Evolutionary conservation across 352 stramenopile species (phyloP).

Genomic region (Phytophthora chlamydospora): DNA sequence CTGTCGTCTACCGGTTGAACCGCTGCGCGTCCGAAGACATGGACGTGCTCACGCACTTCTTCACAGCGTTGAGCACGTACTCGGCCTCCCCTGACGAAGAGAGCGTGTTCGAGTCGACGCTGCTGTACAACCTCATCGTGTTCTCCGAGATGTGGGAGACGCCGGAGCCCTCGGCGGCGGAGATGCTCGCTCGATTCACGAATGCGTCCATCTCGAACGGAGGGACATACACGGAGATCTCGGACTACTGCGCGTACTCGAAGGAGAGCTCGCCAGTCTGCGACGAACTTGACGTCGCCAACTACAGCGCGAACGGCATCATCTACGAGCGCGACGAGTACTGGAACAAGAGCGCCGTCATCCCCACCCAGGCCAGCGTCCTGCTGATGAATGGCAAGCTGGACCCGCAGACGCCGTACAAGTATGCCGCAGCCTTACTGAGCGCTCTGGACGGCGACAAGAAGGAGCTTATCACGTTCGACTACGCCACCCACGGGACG

Average conservation of each 20-base stretch:
- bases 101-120: constrained; percentile 28
- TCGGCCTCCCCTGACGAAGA: constrained; percentile 21
- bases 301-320: constrained; percentile 37
- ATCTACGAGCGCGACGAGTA: constrained; percentile 60
- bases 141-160: constrained; percentile 65
- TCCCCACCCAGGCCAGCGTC: constrained; percentile 47
- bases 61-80: constrained; percentile 15
- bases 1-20: constrained; percentile 43
- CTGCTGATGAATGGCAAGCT: constrained; percentile 58
- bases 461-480: constrained; percentile 55
- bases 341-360: constrained; percentile 58
- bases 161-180: constrained; percentile 21
- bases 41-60: constrained; percentile 33
- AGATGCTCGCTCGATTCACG: constrained; percentile 36
- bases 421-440: constrained; percentile 54
- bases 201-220: constrained; percentile 30
- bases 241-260: constrained; percentile 61
- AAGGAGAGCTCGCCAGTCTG: constrained; percentile 48
- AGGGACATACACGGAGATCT: constrained; percentile 26
- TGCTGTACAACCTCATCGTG: constrained; percentile 53
- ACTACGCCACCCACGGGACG: constrained; percentile 46
- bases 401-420: constrained; percentile 57
- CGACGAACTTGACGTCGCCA: constrained; percentile 18
- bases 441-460: constrained; percentile 33
- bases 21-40: constrained; percentile 43